A percentile compares a stretch with the other conserved stretches of the same genome.
Evolutionary conservation across 2,329 filamentous ascomycete genomes (phyloP).

Genomic region (Meredithiella fracta): DNA sequence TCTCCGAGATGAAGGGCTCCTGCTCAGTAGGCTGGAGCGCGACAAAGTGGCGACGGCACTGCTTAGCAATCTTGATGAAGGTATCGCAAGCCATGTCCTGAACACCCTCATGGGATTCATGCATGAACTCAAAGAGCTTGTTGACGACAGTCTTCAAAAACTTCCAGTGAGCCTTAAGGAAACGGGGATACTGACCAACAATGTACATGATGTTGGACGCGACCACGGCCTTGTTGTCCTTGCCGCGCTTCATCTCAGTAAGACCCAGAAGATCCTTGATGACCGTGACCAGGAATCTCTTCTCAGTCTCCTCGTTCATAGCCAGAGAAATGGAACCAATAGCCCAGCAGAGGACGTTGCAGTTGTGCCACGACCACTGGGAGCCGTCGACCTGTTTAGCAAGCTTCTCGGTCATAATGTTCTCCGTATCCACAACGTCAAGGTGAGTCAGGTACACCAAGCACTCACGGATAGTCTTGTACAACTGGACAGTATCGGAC

Average conservation of each 20-base stretch:
- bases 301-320: conserved; percentile 99
- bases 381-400: conserved; percentile 83
- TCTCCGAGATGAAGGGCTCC: conserved; percentile 97
- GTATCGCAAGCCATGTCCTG: conserved; percentile 99
- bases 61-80: conserved; percentile 98
- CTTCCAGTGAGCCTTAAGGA: conserved; percentile 98
- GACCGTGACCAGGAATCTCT: conserved; percentile 92
- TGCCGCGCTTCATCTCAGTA: conserved; percentile 98
- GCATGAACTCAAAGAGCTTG: conserved; percentile 99
- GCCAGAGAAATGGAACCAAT: conserved; percentile 96
- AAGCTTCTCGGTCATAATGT: conserved; percentile 98
- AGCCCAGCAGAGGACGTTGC: conserved; percentile 98
- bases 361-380: conserved; percentile 99
- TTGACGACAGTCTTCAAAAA: conserved; percentile 99
- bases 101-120: conserved; percentile 95
- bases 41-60: conserved; percentile 94
- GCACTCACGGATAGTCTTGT: conserved; percentile 97
- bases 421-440: conserved; percentile 92
- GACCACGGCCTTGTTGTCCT: conserved; percentile 98
- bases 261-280: conserved; percentile 95
- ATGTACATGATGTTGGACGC: conserved; percentile 99
- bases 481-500: conserved; percentile 95
- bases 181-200: conserved; percentile 93
- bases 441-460: conserved; percentile 93
- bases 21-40: conserved; percentile 84